Evolutionary conservation across 306 rosid species (phyloP).

Genomic region (Castanopsis chinensis): DNA sequence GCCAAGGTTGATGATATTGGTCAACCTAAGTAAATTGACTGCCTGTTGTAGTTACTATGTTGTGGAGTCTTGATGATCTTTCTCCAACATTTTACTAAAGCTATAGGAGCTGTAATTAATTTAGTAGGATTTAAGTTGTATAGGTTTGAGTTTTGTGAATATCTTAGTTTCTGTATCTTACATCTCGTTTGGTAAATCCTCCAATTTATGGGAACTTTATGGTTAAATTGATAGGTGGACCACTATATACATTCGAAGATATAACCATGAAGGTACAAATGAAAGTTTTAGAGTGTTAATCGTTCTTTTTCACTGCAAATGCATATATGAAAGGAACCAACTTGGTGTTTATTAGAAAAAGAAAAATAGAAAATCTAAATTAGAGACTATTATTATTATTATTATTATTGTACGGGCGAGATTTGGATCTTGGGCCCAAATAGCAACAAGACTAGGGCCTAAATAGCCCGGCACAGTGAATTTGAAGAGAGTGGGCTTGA

Average conservation of each 20-base stretch:
- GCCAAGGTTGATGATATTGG: background rate
- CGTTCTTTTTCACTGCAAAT: background rate
- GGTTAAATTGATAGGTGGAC: background rate
- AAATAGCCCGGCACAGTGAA: too few relatives aligned
- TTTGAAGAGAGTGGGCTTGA: too few relatives aligned
- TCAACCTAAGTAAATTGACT: background rate
- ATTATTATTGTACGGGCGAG: too few relatives aligned
- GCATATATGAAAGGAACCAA: background rate
- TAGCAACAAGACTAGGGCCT: too few relatives aligned
- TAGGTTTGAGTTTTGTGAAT: conserved; percentile 36
- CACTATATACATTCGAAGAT: too few relatives aligned
- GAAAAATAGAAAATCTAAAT: too few relatives aligned
- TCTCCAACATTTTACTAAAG: conserved; percentile 5
- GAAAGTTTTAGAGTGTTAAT: background rate
- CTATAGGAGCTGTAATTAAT: conserved; percentile 10
- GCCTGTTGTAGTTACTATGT: background rate
- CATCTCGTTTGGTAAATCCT: background rate
- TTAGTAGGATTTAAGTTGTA: conserved; percentile 34
- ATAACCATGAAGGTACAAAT: background rate
- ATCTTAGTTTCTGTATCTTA: background rate
- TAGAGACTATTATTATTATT: too few relatives aligned
- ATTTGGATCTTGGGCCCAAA: too few relatives aligned
- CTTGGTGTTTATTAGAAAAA: too few relatives aligned
- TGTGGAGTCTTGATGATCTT: background rate
- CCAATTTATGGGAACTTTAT: background rate